A percentile compares a stretch with the other conserved stretches of the same genome.
Conservation (phyloP, 1,139 yeast species). For the Pichia norvegensis region DNA sequence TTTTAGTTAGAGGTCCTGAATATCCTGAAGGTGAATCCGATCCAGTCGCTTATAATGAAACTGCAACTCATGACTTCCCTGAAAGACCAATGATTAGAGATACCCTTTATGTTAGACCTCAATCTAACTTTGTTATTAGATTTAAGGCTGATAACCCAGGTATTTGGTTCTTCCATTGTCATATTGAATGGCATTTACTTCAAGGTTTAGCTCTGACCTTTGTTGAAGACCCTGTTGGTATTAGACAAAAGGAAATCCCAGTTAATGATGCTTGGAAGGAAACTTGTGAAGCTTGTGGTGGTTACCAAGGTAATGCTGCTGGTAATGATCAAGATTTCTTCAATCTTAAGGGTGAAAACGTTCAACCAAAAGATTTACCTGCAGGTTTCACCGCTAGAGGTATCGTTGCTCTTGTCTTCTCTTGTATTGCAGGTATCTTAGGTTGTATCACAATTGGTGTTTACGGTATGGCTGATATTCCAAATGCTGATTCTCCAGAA, state of each 20-base stretch:
- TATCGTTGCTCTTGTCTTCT: constrained; percentile 76
- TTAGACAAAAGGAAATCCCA: constrained; percentile 41
- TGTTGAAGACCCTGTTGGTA: constrained; percentile 46
- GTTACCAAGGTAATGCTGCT: constrained; percentile 76
- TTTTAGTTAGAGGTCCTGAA: constrained; percentile 44
- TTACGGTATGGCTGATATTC: constrained; percentile 76
- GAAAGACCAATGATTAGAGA: constrained; percentile 45
- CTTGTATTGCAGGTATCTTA: constrained; percentile 67
- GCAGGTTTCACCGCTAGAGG: constrained; percentile 86
- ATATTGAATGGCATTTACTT: constrained; percentile 57
- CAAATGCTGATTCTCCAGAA: constrained; percentile 27
- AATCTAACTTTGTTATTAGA: constrained; percentile 48
- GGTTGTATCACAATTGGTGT: constrained; percentile 71
- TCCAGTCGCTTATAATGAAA: constrained; percentile 42
- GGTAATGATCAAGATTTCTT: constrained; percentile 55
- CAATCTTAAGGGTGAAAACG: constrained; percentile 65
- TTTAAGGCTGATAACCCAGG: constrained; percentile 56
- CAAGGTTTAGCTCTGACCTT: constrained; percentile 50
- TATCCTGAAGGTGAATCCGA: constrained; percentile 34
- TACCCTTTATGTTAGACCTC: constrained; percentile 43
- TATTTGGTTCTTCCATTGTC: constrained; percentile 61
- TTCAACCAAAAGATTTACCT: constrained; percentile 61
- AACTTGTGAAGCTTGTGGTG: constrained; percentile 48
- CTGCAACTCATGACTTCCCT: constrained; percentile 50
- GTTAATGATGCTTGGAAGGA: constrained; percentile 50